A percentile compares a stretch with the other conserved stretches of the same genome.
These are phyloP conservation scores for Phytophthora pseudosyringae DNA, from an alignment of 352 stramenopile genomes.

Conservation along the genomic window DNA sequence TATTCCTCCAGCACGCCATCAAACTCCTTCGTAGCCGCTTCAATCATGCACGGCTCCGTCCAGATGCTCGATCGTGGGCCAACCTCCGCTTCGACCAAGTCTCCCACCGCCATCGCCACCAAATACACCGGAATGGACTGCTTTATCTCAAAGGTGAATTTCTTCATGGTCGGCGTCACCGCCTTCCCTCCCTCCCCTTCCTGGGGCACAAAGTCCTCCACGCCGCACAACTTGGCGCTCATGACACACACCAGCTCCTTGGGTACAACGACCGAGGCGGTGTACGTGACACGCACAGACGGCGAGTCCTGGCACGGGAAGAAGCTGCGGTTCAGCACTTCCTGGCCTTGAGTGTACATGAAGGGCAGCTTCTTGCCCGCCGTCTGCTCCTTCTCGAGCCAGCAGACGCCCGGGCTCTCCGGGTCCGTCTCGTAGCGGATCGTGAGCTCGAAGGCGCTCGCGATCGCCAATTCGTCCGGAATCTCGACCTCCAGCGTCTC, in stretches of 20 bases:
- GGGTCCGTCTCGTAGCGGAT: slow-evolving; percentile 71
- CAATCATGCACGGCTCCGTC: slow-evolving; percentile 85
- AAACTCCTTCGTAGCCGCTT: slow-evolving; percentile 77
- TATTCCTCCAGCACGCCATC: slow-evolving; percentile 79
- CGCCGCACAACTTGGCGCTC: slow-evolving; percentile 64
- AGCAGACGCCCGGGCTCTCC: slow-evolving; percentile 81
- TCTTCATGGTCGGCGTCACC: slow-evolving; percentile 27
- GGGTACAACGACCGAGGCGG: slow-evolving; percentile 91
- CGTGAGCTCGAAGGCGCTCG: slow-evolving; percentile 33
- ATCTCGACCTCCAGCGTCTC: slow-evolving; percentile 61
- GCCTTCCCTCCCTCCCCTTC: slow-evolving; percentile 20
- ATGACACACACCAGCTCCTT: slow-evolving; percentile 91
- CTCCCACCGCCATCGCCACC: slow-evolving; percentile 83
- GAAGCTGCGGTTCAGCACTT: slow-evolving; percentile 87
- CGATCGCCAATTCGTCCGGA: slow-evolving; percentile 31
- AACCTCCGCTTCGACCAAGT: slow-evolving; percentile 71
- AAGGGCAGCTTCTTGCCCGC: slow-evolving; percentile 79
- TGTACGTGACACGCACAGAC: slow-evolving; percentile 96
- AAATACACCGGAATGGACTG: slow-evolving; percentile 88
- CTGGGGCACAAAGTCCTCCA: slow-evolving; percentile 29
- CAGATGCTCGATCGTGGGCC: slow-evolving; percentile 79
- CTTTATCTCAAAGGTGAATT: slow-evolving; percentile 80
- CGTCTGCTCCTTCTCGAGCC: slow-evolving; percentile 85
- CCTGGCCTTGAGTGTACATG: slow-evolving; percentile 88
- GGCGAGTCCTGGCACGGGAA: slow-evolving; percentile 94